Evolutionary conservation across 352 stramenopile genomes (phyloP).

Genomic region (Peronospora farinosa): DNA sequence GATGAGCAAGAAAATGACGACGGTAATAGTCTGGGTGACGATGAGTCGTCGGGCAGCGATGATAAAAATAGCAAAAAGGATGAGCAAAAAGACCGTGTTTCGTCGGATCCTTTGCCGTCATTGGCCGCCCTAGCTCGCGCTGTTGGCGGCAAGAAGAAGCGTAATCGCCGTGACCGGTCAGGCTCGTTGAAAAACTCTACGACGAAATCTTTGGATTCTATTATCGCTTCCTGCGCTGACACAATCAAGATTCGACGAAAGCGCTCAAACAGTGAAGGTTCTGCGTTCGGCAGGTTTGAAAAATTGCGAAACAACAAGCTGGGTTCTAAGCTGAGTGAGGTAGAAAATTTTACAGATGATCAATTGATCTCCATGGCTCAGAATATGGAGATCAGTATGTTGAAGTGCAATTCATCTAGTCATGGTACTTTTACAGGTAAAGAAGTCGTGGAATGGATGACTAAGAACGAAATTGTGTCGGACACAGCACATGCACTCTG

Average conservation of each 20-base stretch:
- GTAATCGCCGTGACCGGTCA: conserved; percentile 36
- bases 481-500: conserved; percentile 63
- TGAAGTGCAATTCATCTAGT: conserved; percentile 31
- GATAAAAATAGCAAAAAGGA: conserved; percentile 34
- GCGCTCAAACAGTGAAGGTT: conserved; percentile 56
- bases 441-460: conserved; percentile 70
- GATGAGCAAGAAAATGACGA: conserved; percentile 26
- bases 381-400: conserved; percentile 61
- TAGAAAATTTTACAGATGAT: conserved; percentile 73
- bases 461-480: conserved; percentile 66
- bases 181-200: conserved; percentile 58
- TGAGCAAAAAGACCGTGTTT: conserved; percentile 50
- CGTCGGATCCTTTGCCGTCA: conserved; percentile 42
- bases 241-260: conserved; percentile 42
- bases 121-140: conserved; percentile 23
- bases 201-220: conserved; percentile 61
- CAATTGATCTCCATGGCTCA: conserved; percentile 73
- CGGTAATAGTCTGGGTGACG: conserved; percentile 15
- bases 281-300: conserved; percentile 25
- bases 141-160: conserved; percentile 36
- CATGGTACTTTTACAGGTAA: conserved; percentile 55
- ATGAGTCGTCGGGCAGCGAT: conserved; percentile 16
- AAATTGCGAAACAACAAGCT: conserved; percentile 24
- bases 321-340: conserved; percentile 37
- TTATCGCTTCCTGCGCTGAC: conserved; percentile 53